phyloP scores from a whole-genome alignment of 495 filamentous ascomycete genomes.

The Penicillium simplicissimum region DNA sequence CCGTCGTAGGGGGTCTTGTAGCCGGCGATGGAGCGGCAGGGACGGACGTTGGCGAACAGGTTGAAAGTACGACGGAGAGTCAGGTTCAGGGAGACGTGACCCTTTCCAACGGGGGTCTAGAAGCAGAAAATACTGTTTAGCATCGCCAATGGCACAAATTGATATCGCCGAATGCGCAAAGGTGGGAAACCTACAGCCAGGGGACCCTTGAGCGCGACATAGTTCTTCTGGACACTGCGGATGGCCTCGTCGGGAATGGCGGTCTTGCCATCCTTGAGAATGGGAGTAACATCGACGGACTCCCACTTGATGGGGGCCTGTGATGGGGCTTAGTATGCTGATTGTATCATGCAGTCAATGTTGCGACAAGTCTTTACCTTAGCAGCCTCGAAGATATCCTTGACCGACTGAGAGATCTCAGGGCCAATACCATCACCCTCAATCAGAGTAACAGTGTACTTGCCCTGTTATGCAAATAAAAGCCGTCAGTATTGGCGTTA shows the following conservation, averaged over 20 bases:
- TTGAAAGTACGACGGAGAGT: slow-evolving; percentile 99
- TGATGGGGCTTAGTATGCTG: slow-evolving; percentile 39
- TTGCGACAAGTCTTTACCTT: slow-evolving; percentile 58
- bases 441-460: slow-evolving; percentile 93
- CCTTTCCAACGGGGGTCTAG: slow-evolving; percentile 95
- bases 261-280: slow-evolving; percentile 88
- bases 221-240: slow-evolving; percentile 85
- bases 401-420: slow-evolving; percentile 95
- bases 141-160: slow-evolving; percentile 6
- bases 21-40: slow-evolving; percentile 92
- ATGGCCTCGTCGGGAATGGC: slow-evolving; percentile 90
- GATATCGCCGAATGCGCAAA: not conserved
- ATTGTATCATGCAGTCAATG: slow-evolving; percentile 12
- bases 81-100: slow-evolving; percentile 97
- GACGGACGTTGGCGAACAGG: slow-evolving; percentile 98
- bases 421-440: slow-evolving; percentile 99
- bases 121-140: slow-evolving; percentile 21
- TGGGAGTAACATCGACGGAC: slow-evolving; percentile 91
- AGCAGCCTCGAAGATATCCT: slow-evolving; percentile 95
- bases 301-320: slow-evolving; percentile 96
- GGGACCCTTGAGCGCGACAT: slow-evolving; percentile 95
- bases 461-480: slow-evolving; percentile 60
- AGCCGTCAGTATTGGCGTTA: slow-evolving; percentile 17
- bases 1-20: slow-evolving; percentile 99
- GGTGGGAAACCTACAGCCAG: slow-evolving; percentile 69